Percentiles rank a stretch among this genome's conserved stretches.
Evolutionary conservation across 345 rosid genomes (phyloP).

Genomic region (Aethionema arabicum): DNA sequence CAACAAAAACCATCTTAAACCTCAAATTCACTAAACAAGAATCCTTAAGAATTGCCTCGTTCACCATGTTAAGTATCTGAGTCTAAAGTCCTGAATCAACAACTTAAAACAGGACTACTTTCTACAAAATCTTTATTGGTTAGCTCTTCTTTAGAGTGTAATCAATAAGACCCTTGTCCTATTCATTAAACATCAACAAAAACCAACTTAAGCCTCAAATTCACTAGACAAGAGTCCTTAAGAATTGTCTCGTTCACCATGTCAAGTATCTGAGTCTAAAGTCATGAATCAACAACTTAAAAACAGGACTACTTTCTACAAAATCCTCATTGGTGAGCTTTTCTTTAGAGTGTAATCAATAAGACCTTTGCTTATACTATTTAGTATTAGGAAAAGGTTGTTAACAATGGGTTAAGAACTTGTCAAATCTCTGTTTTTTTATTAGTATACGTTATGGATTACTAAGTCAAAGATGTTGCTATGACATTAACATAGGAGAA

Average conservation of each 20-base stretch:
- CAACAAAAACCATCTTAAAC: not conserved
- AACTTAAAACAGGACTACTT: too few species aligned
- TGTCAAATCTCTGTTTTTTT: conserved; percentile 9
- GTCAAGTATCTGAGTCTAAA: too few species aligned
- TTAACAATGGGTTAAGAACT: conserved; percentile 4
- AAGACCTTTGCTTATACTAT: not conserved
- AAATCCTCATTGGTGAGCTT: too few species aligned
- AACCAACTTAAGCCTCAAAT: conserved; percentile 1
- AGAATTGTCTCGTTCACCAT: too few species aligned
- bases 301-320: too few species aligned
- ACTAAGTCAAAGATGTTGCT: conserved; percentile 24
- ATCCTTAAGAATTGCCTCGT: too few species aligned
- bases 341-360: not conserved
- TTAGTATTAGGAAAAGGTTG: not conserved
- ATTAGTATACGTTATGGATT: conserved; percentile 19
- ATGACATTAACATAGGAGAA: conserved; percentile 13
- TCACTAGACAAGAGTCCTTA: conserved; percentile 7
- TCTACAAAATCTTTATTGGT: too few species aligned
- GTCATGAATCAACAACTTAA: too few species aligned
- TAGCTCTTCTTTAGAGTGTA: too few species aligned
- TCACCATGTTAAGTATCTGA: too few species aligned
- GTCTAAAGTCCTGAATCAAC: too few species aligned
- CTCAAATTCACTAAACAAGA: conserved; percentile 5
- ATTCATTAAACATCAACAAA: conserved; percentile 20
- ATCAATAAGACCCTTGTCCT: conserved; percentile 62